Evolutionary conservation across 169 alveolate genomes (phyloP), one percentile per base, ranked within the genome.

Genomic region (Plasmodium relictum): DNA sequence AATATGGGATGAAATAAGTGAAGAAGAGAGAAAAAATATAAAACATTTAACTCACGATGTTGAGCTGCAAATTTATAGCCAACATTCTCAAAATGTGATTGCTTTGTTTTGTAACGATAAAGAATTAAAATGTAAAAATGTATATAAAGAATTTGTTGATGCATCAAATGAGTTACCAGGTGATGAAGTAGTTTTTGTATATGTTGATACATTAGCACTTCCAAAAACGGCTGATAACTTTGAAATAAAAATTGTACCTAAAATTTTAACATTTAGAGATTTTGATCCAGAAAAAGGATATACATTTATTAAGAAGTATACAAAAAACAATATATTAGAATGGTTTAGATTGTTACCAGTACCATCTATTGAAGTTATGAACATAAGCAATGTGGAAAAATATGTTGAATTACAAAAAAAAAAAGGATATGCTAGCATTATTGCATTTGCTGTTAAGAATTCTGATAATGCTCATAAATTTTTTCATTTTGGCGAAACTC

Each of bases 271-370:
- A 3, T 83, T 83, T 68, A 52, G 56, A 69, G 91, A 83, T 52
- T 83, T 52, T 31, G 85, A 83, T 69, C 86, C 91, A 52, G 91
- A 83, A 83, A 83, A 83, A 54, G 91, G 86, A 16, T 83, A 83
- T 26, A 83, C 91, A 56, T 70, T 83, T 69, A 59, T 44, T 58
- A 58, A 45, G 39, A 66, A 66, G 54, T 83, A 83, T 58, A 83
- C 91, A 83, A 83, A 83, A n/a, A 86, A 83, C 52, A 83, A 83
- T 56, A 83, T 83, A 6, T 6, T 69, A 2, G 91, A 83, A 31
- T 83, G 91, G 91, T 31, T 83, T 52, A 70, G 54, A 68, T 9
- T 70, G 1, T 52, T 69, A 18, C 91, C 91, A 5, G 41, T 54
- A 26, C 86, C 91, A 26, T 83, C 91, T 9, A 52, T 83, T 16